Evolutionary conservation across 345 rosid genomes (phyloP), one percentile per base, ranked within the genome.

Genomic region (Eucalyptus victrix): DNA sequence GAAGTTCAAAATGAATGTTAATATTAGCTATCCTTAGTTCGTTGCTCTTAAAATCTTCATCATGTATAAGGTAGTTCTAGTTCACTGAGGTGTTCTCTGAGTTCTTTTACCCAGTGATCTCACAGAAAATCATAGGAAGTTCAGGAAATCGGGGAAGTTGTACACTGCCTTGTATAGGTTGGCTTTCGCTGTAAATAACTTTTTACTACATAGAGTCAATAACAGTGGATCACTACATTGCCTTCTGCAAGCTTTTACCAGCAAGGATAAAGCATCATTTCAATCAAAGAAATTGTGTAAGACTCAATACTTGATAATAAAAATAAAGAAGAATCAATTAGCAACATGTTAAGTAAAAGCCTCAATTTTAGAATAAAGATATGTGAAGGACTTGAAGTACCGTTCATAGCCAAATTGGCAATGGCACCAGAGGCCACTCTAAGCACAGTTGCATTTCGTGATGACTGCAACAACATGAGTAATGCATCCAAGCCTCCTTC

Each of bases 391-490:
- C 87, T 54, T 67, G 40, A 58, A 91, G 89, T 93, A 97, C 99
- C 99, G 50, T 96, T 97, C 99, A 97, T 97, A 86, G 99, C 98
- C 91, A 97, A 93, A 93, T 97, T 97, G 67, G 99, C 99, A 87
- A 97, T 94, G 90, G 99, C 99, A 60, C 99, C 99, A 40, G 99
- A 95, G 91, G 99, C 98, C 93, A 97, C 99, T 93, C 99, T 92
- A 87, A 96, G 97, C 87, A 97, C 94, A 60, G 99, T 96, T 76
- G 96, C 87, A 83, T 95, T 96, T 65, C 93, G 93, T 72, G 99
- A 96, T 58, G 96, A 92, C 89, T 91, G 94, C 86, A 96, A 88
- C 90, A 97, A 93, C 91, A 89, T 91, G 88, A 96, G 97, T 91
- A 97, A 89, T 67, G 97, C 99, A 92, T 96, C 97, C 90, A 97